Evolutionary conservation across 2,329 filamentous ascomycete genomes (phyloP).

Genomic region (Thermochaetoides dissita): DNA sequence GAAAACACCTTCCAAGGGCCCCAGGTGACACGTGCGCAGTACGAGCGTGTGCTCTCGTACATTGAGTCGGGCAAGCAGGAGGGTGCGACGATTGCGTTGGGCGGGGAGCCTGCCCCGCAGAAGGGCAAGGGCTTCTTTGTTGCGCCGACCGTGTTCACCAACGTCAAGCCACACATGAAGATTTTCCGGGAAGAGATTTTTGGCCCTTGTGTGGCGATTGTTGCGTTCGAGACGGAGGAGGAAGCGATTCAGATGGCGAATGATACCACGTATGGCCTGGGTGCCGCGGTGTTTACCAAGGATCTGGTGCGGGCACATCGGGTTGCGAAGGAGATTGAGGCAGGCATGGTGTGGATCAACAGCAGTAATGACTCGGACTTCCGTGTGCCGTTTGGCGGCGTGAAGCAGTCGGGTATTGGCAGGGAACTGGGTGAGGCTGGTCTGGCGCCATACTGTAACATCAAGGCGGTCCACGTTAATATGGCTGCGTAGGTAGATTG

Average conservation of each 20-base stretch:
- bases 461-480: constrained; percentile 25
- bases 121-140: constrained; percentile 30
- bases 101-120: constrained; percentile 43
- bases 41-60: constrained; percentile 52
- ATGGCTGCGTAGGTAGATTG: constrained; percentile 16
- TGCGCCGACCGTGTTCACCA: constrained; percentile 22
- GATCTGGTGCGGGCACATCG: constrained; percentile 33
- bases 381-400: constrained; percentile 36
- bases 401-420: constrained; percentile 26
- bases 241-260: constrained; percentile 24
- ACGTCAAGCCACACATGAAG: constrained; percentile 23
- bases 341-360: constrained; percentile 38
- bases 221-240: constrained; percentile 23
- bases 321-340: constrained; percentile 39
- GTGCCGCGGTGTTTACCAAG: constrained; percentile 42
- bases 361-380: constrained; percentile 31
- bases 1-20: constrained; percentile 56
- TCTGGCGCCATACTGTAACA: constrained; percentile 22
- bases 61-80: constrained; percentile 53
- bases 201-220: constrained; percentile 22
- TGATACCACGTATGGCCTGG: constrained; percentile 42
- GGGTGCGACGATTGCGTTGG: constrained; percentile 46
- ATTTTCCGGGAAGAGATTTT: constrained; percentile 25
- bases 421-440: constrained; percentile 25
- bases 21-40: constrained; percentile 53